phyloP scores from a whole-genome alignment of 2,329 filamentous ascomycete genomes.

The Cytospora mali region DNA sequence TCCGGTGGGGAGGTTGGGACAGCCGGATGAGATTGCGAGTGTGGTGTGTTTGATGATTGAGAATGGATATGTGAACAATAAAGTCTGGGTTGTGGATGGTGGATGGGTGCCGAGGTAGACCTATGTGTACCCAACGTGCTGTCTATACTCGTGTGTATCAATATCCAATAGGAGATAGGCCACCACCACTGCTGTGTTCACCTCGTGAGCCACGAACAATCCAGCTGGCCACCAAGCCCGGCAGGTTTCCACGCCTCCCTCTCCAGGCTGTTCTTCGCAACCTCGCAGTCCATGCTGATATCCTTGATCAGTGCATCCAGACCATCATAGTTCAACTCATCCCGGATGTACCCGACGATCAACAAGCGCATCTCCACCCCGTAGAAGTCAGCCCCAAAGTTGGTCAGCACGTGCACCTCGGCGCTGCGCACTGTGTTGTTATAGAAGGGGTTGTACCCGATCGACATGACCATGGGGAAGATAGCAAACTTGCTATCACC shows the following conservation, averaged over 20 bases:
- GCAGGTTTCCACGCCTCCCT: slow-evolving; percentile 61
- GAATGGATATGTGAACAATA: slow-evolving; percentile 23
- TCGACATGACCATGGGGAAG: slow-evolving; percentile 88
- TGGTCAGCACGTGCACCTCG: slow-evolving; percentile 86
- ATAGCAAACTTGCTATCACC: slow-evolving; percentile 43
- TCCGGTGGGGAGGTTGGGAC: slow-evolving; percentile 16
- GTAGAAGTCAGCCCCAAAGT: slow-evolving; percentile 83
- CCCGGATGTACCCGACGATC: slow-evolving; percentile 84
- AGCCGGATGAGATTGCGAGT: slow-evolving; percentile 20
- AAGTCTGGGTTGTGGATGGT: slow-evolving; percentile 24
- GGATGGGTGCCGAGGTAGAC: slow-evolving; percentile 12
- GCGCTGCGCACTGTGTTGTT: slow-evolving; percentile 85
- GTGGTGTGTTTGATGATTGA: slow-evolving; percentile 20
- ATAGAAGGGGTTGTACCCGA: slow-evolving; percentile 98
- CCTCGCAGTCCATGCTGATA: slow-evolving; percentile 85
- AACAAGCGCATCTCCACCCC: slow-evolving; percentile 75
- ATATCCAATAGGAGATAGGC: background rate
- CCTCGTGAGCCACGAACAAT: slow-evolving; percentile 28
- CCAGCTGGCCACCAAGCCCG: slow-evolving; percentile 33
- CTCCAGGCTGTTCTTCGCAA: slow-evolving; percentile 72
- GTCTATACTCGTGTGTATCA: slow-evolving; percentile 3
- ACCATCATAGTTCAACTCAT: slow-evolving; percentile 85
- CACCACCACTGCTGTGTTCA: slow-evolving; percentile 10
- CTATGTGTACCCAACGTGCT: background rate
- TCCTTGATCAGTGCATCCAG: slow-evolving; percentile 84